Base-by-base conservation (phyloP, 768 basidiomycete species). In the Paxillus rubicundulus region DNA sequence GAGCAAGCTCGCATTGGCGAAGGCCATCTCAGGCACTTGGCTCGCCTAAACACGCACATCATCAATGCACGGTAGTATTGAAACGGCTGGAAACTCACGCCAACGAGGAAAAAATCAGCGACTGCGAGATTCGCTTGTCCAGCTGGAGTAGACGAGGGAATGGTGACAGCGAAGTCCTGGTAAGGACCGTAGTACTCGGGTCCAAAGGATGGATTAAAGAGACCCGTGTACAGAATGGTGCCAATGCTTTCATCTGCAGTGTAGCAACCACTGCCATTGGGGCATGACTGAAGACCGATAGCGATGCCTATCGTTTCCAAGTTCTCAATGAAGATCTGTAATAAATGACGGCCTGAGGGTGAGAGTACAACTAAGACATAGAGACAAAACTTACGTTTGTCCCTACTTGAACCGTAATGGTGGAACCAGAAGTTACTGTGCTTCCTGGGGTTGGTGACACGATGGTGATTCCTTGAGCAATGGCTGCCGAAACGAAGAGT, bases 331-430 rank as follows among this genome's bases (percentile, higher is more conserved):
- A 62, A 57, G 52, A 70, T 60, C 72, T 75, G 33, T n/a, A 17
- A 37, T n/a, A 30, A 18, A 16, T 8, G n/a, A 21, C 21, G 12
- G n/a, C 9, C 28, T 28, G n/a, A 17, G 4, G 28, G 0, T 36
- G 18, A 36, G 18, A 18, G 21, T 18, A 5, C 9, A 9, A 36
- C 18, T 3, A 20, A 34, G 43, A 13, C 14, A 46, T 20, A 5
- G 5, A 36, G 33, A 38, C 5, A n/a, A 16, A n/a, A 59, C 75
- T 14, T 56, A 79, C 77, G 3, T 72, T 73, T 46, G 69, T 66
- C 45, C 74, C 74, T 13, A 81, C 58, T 50, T 76, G 72, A 9
- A 80, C 71, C 3, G 67, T 72, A 46, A 79, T 40, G 24, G 61
- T 61, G 4, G 61, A 56, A 17, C 79, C 78, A 16, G 72, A 59